Percentiles rank a stretch among this genome's conserved stretches.
These are phyloP conservation scores for Hypomyces rosellus DNA, from an alignment of 2,329 filamentous ascomycete species.

Conservation along the genomic window DNA sequence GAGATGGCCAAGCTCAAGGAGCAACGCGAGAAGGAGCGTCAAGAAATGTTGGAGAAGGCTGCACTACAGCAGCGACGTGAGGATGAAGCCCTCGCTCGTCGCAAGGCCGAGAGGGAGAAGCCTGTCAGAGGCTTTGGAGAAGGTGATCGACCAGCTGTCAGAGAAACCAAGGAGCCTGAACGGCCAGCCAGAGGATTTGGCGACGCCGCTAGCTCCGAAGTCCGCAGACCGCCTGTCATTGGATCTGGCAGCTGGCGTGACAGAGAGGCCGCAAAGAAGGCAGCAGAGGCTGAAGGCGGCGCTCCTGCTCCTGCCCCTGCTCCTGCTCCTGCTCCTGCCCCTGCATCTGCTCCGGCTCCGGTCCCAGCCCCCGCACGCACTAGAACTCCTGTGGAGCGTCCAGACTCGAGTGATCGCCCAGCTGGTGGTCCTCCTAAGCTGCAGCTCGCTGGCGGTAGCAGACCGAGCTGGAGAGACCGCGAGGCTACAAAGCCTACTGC, in stretches of 20 bases:
- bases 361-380: slow-evolving; percentile 20
- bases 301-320: background rate
- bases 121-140: slow-evolving; percentile 23
- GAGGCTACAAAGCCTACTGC: slow-evolving; percentile 46
- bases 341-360: slow-evolving; percentile 8
- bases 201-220: slow-evolving; percentile 4
- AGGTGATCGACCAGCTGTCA: no score
- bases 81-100: slow-evolving; percentile 77
- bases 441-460: slow-evolving; percentile 51
- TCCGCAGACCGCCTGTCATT: slow-evolving; percentile 26
- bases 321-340: background rate
- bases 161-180: slow-evolving; percentile 22
- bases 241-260: slow-evolving; percentile 39
- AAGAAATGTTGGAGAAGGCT: slow-evolving; percentile 60
- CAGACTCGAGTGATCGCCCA: slow-evolving; percentile 42
- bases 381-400: slow-evolving; percentile 33
- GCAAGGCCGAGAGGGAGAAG: slow-evolving; percentile 58
- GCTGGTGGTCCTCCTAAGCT: slow-evolving; percentile 53
- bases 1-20: slow-evolving; percentile 62
- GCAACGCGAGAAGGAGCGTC: slow-evolving; percentile 57
- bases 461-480: slow-evolving; percentile 68
- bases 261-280: slow-evolving; percentile 27
- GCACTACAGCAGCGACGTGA: slow-evolving; percentile 74
- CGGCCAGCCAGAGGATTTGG: background rate
- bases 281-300: slow-evolving; percentile 22